Evolutionary conservation across 306 rosid species (phyloP).

Genomic region (Neltuma alba): DNA sequence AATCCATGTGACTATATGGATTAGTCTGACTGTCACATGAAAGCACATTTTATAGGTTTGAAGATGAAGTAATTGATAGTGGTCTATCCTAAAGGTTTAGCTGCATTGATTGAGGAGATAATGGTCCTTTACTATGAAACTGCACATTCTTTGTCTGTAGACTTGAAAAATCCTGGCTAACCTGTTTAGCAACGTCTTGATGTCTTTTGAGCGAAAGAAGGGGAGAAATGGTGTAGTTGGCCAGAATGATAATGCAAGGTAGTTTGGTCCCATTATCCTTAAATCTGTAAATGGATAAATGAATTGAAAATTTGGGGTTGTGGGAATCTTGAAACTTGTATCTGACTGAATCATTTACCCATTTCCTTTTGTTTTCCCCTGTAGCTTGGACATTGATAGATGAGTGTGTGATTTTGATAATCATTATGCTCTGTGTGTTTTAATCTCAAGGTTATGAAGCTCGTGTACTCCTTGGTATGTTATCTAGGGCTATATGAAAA

Average conservation of each 20-base stretch:
- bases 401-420: neutral
- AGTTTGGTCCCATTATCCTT: neutral
- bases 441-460: neutral
- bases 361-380: neutral
- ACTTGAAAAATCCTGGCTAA: neutral
- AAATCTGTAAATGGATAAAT: neutral
- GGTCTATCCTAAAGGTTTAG: neutral
- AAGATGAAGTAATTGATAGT: neutral
- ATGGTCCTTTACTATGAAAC: neutral
- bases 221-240: neutral
- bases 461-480: neutral
- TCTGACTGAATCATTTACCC: neutral
- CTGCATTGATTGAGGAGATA: neutral
- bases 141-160: neutral
- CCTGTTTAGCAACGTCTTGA: neutral
- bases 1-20: neutral
- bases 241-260: neutral
- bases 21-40: neutral
- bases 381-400: neutral
- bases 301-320: neutral
- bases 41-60: neutral
- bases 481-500: neutral
- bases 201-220: neutral
- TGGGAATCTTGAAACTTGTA: neutral
- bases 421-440: neutral